Conservation (phyloP, 1,139 yeast genomes). For the Scheffersomyces titani region DNA sequence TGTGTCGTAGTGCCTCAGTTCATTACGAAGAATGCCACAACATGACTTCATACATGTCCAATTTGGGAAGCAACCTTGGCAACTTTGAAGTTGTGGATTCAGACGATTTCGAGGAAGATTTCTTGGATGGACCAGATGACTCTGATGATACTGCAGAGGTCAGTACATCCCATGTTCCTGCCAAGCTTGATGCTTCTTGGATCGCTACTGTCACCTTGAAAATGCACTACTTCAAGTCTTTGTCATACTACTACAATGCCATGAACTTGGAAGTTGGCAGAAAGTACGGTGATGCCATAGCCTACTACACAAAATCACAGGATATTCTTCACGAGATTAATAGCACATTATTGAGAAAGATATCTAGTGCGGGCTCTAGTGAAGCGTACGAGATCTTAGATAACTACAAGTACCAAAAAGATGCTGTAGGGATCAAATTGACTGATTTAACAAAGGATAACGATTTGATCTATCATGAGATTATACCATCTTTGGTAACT, state of each 20-base stretch:
- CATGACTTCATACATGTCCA: slow-evolving; percentile 34
- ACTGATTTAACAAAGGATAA: slow-evolving; percentile 71
- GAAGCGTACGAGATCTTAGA: slow-evolving; percentile 43
- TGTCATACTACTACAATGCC: slow-evolving; percentile 56
- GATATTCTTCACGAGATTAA: slow-evolving; percentile 32
- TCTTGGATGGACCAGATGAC: slow-evolving; percentile 7
- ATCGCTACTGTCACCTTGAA: slow-evolving; percentile 46
- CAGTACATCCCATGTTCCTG: slow-evolving; percentile 47
- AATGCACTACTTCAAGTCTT: slow-evolving; percentile 41
- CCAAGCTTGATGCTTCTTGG: slow-evolving; percentile 53
- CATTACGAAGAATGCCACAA: slow-evolving; percentile 54
- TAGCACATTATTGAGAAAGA: slow-evolving; percentile 23
- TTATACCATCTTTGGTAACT: slow-evolving; percentile 61
- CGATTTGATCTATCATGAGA: slow-evolving; percentile 83
- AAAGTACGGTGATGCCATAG: slow-evolving; percentile 79
- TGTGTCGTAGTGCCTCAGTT: slow-evolving; percentile 62
- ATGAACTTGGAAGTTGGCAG: slow-evolving; percentile 46
- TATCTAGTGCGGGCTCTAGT: slow-evolving; percentile 23
- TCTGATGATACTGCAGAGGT: slow-evolving; percentile 26
- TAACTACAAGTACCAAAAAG: slow-evolving; percentile 45
- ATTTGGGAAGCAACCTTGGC: slow-evolving; percentile 13
- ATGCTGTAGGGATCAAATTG: slow-evolving; percentile 46
- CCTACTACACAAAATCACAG: slow-evolving; percentile 59
- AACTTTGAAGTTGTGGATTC: slow-evolving; percentile 14
- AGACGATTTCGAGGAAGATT: slow-evolving; percentile 9